phyloP scores from a whole-genome alignment of 1,284 basidiomycete species.

The Hymenochaete sp. region DNA sequence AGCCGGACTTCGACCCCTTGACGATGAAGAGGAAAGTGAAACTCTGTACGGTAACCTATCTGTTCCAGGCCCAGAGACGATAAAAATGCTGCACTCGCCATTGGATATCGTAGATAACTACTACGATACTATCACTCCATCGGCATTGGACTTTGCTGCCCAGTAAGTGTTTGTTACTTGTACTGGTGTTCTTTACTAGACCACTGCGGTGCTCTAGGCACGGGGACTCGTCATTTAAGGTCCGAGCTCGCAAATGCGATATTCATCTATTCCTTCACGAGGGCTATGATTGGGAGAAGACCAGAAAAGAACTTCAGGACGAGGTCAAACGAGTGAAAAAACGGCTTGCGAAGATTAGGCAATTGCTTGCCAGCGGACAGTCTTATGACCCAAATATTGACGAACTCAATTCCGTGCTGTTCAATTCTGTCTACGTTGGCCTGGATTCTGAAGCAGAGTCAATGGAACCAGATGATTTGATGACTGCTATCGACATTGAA shows the following conservation, averaged over 20 bases:
- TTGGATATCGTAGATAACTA: slow-evolving; percentile 62
- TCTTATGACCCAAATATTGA: slow-evolving; percentile 76
- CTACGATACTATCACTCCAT: slow-evolving; percentile 59
- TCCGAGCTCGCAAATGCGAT: slow-evolving; percentile 55
- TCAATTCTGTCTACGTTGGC: slow-evolving; percentile 91
- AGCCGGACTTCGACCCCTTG: slow-evolving; percentile 63
- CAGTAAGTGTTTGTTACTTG: slow-evolving; percentile 33
- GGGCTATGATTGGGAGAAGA: slow-evolving; percentile 89
- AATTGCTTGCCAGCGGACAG: slow-evolving; percentile 90
- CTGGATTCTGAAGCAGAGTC: slow-evolving; percentile 64
- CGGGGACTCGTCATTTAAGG: slow-evolving; percentile 40
- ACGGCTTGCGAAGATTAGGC: slow-evolving; percentile 83
- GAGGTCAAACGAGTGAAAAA: slow-evolving; percentile 84
- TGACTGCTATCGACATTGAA: slow-evolving; percentile 89
- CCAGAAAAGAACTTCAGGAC: slow-evolving; percentile 80
- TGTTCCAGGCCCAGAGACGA: slow-evolving; percentile 73
- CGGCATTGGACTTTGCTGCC: slow-evolving; percentile 34
- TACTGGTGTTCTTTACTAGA: slow-evolving; percentile 3
- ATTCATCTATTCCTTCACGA: slow-evolving; percentile 72
- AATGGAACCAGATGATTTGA: slow-evolving; percentile 65
- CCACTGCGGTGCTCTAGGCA: slow-evolving; percentile 27
- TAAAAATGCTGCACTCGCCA: slow-evolving; percentile 59
- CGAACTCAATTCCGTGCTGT: slow-evolving; percentile 70
- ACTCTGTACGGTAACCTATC: slow-evolving; percentile 37
- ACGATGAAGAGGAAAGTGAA: slow-evolving; percentile 63